Evolutionary conservation across 345 rosid species (phyloP).

Genomic region (Gossypium stocksii): DNA sequence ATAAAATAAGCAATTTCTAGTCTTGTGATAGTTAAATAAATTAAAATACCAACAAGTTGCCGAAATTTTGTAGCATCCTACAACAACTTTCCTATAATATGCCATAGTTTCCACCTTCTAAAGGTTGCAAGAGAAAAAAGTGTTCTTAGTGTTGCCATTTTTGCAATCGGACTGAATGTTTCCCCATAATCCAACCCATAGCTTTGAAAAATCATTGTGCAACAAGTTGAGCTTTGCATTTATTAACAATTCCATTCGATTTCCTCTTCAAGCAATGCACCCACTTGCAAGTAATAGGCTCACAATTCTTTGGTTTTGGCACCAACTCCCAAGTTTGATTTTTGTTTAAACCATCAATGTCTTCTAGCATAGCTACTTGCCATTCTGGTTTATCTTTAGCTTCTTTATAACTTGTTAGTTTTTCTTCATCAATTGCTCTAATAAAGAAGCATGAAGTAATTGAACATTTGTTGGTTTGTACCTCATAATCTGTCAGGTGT

Average conservation of each 20-base stretch:
- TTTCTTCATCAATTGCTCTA: background rate
- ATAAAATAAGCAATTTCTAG: no score
- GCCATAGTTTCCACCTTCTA: slow-evolving; percentile 1
- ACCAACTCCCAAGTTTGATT: background rate
- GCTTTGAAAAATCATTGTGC: background rate
- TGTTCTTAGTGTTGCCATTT: background rate
- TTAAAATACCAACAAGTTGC: no score
- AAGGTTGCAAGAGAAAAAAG: background rate
- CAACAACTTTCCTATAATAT: background rate
- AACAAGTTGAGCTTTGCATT: background rate
- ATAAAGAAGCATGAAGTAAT: background rate
- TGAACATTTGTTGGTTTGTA: background rate
- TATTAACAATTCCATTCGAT: background rate
- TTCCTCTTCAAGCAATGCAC: background rate
- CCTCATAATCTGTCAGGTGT: background rate
- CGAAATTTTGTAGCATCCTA: no score
- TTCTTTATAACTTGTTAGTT: background rate
- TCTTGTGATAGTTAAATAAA: no score
- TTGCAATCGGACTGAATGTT: background rate
- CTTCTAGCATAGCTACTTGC: background rate
- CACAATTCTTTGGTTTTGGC: background rate
- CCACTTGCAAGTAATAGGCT: background rate
- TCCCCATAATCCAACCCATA: background rate
- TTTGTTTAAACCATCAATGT: background rate
- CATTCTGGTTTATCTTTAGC: background rate